Evolutionary conservation across 345 rosid genomes (phyloP).

Genomic region (Heritiera fomes): DNA sequence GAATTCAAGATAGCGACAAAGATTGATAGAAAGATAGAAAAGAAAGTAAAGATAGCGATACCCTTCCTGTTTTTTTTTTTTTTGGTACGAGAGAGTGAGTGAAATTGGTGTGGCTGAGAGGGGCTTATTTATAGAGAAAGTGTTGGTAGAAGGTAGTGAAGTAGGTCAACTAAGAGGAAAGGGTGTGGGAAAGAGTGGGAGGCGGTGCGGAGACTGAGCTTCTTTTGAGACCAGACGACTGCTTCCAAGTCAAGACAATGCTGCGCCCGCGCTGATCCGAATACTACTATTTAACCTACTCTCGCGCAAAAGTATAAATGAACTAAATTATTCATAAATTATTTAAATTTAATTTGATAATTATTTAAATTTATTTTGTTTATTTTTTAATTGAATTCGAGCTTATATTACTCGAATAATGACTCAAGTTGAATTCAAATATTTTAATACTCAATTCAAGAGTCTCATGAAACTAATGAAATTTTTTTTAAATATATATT

Average conservation of each 20-base stretch:
- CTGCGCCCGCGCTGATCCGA: constrained; percentile 15
- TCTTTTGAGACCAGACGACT: constrained; percentile 14
- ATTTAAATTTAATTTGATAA: no score
- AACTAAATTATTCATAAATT: no score
- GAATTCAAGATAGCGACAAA: not conserved
- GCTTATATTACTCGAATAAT: no score
- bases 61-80: not conserved
- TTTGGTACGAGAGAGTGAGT: not conserved
- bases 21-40: not conserved
- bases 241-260: constrained; percentile 42
- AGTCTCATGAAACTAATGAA: no score
- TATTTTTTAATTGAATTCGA: no score
- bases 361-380: no score
- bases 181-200: not conserved
- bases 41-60: not conserved
- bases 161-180: constrained; percentile 57
- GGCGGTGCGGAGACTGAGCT: constrained; percentile 26
- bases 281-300: not conserved
- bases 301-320: no score
- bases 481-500: no score
- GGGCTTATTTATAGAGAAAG: constrained; percentile 31
- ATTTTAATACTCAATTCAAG: no score
- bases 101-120: constrained; percentile 18
- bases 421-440: no score
- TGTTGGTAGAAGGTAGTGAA: constrained; percentile 27